phyloP scores from a whole-genome alignment of 257 asterid species.

The Penstemon newberryi region DNA sequence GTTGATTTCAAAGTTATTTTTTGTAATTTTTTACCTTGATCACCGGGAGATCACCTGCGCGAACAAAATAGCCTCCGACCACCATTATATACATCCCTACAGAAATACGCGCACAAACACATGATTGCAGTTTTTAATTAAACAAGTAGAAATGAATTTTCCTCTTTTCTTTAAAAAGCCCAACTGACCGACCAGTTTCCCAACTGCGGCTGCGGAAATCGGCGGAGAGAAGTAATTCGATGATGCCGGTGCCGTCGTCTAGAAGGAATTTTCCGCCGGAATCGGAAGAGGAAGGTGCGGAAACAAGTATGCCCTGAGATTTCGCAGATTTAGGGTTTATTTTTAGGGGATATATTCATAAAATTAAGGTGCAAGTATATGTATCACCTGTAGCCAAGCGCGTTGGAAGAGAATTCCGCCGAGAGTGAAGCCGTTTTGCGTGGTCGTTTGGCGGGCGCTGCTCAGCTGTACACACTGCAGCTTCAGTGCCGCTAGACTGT shows the following conservation, averaged over 20 bases:
- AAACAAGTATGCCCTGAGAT: conserved; percentile 68
- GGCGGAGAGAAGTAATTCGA: conserved; percentile 48
- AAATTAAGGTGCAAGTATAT: neutral
- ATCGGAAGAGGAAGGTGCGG: conserved; percentile 38
- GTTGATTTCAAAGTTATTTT: neutral
- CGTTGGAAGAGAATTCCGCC: conserved; percentile 92
- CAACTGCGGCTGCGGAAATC: conserved; percentile 44
- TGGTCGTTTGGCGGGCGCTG: conserved; percentile 44
- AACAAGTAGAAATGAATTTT: neutral
- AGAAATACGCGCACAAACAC: neutral
- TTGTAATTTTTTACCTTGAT: conserved; percentile 53
- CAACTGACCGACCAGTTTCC: conserved; percentile 50
- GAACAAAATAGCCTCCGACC: conserved; percentile 61
- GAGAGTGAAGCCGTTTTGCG: conserved; percentile 54
- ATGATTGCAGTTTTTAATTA: too few relatives aligned
- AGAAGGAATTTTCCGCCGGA: conserved; percentile 44
- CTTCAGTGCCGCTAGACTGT: conserved; percentile 77
- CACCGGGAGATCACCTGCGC: conserved; percentile 44
- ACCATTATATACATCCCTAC: conserved; percentile 91
- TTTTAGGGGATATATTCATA: too few relatives aligned
- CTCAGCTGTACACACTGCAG: conserved; percentile 62
- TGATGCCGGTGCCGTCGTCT: conserved; percentile 75
- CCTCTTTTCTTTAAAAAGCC: neutral
- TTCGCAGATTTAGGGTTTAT: conserved; percentile 31
- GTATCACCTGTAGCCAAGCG: conserved; percentile 80